Evolutionary conservation across 495 filamentous ascomycete genomes (phyloP).

Genomic region (Penicillium paradoxum): DNA sequence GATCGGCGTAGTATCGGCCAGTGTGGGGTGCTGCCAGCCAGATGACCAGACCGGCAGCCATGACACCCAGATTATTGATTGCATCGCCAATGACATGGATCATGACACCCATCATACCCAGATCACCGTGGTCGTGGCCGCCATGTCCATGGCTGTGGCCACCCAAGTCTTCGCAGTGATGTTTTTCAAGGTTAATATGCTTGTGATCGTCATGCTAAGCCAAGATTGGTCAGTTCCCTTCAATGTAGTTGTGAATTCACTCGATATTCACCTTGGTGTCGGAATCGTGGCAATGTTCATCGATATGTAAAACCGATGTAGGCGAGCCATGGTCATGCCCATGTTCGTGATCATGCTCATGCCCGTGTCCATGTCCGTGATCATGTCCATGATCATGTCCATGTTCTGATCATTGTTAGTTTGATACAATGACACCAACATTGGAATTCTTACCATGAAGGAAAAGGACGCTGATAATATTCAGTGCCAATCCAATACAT

Average conservation of each 20-base stretch:
- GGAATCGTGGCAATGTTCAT: constrained; percentile 11
- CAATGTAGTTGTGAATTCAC: too few species aligned
- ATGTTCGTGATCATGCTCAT: too few species aligned
- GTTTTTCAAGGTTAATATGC: constrained; percentile 13
- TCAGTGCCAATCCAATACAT: constrained; percentile 69
- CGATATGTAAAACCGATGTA: constrained; percentile 3
- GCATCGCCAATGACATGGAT: constrained; percentile 48
- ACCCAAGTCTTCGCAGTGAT: constrained; percentile 1
- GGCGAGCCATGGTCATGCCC: constrained; percentile 8
- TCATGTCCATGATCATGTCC: constrained; percentile 21
- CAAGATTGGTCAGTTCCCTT: background rate
- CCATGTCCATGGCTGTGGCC: constrained; percentile 25
- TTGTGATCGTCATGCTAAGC: constrained; percentile 23
- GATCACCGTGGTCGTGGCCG: constrained; percentile 34
- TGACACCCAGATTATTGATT: constrained; percentile 47
- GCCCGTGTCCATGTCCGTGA: too few species aligned
- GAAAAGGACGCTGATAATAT: constrained; percentile 71
- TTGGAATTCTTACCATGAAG: constrained; percentile 55
- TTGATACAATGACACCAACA: background rate
- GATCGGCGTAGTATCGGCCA: constrained; percentile 46
- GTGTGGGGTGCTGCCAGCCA: constrained; percentile 34
- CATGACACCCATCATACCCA: constrained; percentile 46
- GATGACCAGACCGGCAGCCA: constrained; percentile 41
- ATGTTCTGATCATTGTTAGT: constrained; percentile 19
- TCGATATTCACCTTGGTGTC: constrained; percentile 13